Base-by-base conservation (phyloP, 805 yeast genomes). In the Ascoidea rubescens region DNA sequence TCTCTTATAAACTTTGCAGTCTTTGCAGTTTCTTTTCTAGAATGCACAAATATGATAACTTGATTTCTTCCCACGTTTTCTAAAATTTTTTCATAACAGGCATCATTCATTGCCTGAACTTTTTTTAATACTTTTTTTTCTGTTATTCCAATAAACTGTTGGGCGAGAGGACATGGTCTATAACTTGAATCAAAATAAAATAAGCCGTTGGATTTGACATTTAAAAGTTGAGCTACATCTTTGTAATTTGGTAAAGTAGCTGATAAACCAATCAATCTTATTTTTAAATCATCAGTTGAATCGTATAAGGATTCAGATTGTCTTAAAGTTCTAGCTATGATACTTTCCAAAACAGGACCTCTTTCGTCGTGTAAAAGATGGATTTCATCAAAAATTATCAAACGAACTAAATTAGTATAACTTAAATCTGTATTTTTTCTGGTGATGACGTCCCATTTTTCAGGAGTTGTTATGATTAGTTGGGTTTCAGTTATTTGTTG, bases 391-490 rank as follows among this genome's bases (percentile, higher is more conserved):
- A 93, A 79, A 31, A 91, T 84, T 7, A 91, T 66, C 28, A 91
- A 71, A 46, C 78, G 74, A 1, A 88, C 93, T 1, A 80, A 67
- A 43, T 76, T 72, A 0, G 82, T 76, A 58, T 81, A 83, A 30
- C 84, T 77, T 1, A 78, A 70, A 54, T 86, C 91, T 21, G 79
- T 72, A 47, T 75, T 73, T 60, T 91, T 91, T 68, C 99, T 75
- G 0, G 96, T 90, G 14, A 90, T 82, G 21, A 93, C 87, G 68
- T 93, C 98, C 98, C 98, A 91, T 62, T 90, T 91, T 62, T 93
- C 99, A 0, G 98, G 98, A 0, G 99, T 91, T 0, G 96, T 87
- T 1, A 91, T 95, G 49, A 91, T 69, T 5, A 91, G 67, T 59
- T 91, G 96, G 0, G 96, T 84, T 47, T 81, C 81, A 1, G 75